phyloP scores from a whole-genome alignment of 2,329 filamentous ascomycete species.

The Colletotrichum navitas region DNA sequence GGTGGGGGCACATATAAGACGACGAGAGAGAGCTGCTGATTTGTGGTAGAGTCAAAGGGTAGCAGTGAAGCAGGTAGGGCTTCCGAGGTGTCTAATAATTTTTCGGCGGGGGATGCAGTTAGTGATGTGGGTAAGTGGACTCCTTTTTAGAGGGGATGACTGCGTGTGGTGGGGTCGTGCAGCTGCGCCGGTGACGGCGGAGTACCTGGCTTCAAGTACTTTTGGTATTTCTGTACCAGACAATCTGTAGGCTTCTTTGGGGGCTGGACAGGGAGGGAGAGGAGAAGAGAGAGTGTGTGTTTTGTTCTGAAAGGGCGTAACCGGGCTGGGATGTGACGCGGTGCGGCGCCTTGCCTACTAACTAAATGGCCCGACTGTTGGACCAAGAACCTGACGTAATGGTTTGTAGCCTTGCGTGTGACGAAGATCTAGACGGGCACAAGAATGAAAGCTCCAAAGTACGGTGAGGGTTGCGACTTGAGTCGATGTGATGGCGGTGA shows the following conservation, averaged over 20 bases:
- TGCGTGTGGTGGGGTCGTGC: conserved; percentile 33
- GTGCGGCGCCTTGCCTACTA: background rate
- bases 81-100: conserved; percentile 42
- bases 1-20: conserved; percentile 38
- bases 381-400: background rate
- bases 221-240: conserved; percentile 6
- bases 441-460: background rate
- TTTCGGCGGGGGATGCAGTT: conserved; percentile 41
- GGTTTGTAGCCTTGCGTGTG: background rate
- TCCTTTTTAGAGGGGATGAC: conserved; percentile 39
- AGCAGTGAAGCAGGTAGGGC: conserved; percentile 34
- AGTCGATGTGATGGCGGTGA: background rate
- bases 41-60: conserved; percentile 7
- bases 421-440: background rate
- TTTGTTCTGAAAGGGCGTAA: background rate
- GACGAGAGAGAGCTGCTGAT: conserved; percentile 6
- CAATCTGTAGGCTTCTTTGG: background rate
- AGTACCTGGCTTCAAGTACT: conserved; percentile 32
- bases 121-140: conserved; percentile 41
- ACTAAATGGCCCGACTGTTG: background rate
- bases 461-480: conserved; percentile 9
- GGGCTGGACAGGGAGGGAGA: background rate
- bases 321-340: background rate
- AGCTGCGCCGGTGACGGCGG: conserved; percentile 26
- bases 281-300: no score